Evolutionary conservation across 345 rosid genomes (phyloP).

Genomic region (Geranium rotundifolium): DNA sequence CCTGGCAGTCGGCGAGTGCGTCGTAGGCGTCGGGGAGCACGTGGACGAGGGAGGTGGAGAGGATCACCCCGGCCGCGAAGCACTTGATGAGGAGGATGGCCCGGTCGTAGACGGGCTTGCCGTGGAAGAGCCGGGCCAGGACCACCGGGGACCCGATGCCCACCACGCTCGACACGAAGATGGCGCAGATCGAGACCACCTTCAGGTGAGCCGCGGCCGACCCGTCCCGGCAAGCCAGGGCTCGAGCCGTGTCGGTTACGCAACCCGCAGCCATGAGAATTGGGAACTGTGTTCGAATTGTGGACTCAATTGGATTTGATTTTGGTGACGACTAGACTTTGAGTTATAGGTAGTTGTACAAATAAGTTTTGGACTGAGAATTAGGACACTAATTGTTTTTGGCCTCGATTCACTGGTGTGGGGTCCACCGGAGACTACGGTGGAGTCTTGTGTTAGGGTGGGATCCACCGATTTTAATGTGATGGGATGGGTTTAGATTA

Average conservation of each 20-base stretch:
- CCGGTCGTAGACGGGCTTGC: constrained; percentile 68
- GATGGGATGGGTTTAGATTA: too few species aligned
- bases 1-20: constrained; percentile 64
- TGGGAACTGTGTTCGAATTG: neutral
- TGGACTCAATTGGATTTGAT: neutral
- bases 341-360: too few species aligned
- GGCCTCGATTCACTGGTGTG: neutral
- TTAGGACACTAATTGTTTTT: too few species aligned
- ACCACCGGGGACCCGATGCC: constrained; percentile 65
- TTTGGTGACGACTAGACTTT: neutral
- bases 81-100: constrained; percentile 63
- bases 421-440: neutral
- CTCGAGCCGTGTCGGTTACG: constrained; percentile 38
- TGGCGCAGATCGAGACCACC: constrained; percentile 39
- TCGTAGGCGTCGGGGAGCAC: constrained; percentile 80
- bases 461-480: too few species aligned
- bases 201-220: constrained; percentile 64
- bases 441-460: too few species aligned
- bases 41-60: constrained; percentile 87
- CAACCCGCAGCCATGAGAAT: constrained; percentile 33
- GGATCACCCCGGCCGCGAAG: constrained; percentile 95
- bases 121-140: constrained; percentile 64
- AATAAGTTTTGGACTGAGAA: too few species aligned
- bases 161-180: constrained; percentile 59
- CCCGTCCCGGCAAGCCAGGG: constrained; percentile 46